Percentiles rank a stretch among this genome's conserved stretches.
phyloP scores from a whole-genome alignment of 441 rosid species.

The Jatropha multifida region DNA sequence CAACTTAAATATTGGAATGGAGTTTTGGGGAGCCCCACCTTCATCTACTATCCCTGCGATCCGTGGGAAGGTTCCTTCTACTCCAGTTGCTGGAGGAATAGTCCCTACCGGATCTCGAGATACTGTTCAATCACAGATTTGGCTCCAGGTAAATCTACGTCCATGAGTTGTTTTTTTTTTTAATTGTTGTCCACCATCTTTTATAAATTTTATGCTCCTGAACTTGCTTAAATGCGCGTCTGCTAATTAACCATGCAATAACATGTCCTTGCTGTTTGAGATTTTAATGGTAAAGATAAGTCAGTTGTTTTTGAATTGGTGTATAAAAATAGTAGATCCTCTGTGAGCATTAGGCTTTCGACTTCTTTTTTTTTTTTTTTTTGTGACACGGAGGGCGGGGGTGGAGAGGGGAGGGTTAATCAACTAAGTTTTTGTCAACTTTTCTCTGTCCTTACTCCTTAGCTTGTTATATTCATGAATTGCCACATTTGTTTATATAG shows the following conservation, averaged over 20 bases:
- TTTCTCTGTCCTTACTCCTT: no score
- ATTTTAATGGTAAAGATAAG: neutral
- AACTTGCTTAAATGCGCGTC: neutral
- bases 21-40: slow-evolving; percentile 82
- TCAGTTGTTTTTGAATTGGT: neutral
- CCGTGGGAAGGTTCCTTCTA: slow-evolving; percentile 67
- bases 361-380: no score
- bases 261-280: neutral
- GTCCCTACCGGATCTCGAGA: slow-evolving; percentile 66
- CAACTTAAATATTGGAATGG: slow-evolving; percentile 94
- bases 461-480: no score
- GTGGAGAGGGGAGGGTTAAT: no score
- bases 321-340: neutral
- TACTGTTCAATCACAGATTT: slow-evolving; percentile 64
- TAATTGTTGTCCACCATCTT: slow-evolving; percentile 3
- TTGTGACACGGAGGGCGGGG: no score
- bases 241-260: neutral
- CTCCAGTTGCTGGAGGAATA: slow-evolving; percentile 67
- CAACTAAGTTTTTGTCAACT: no score
- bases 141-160: slow-evolving; percentile 66
- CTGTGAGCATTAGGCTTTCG: neutral
- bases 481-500: no score
- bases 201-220: no score
- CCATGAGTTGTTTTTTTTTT: neutral
- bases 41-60: slow-evolving; percentile 59